Evolutionary conservation across 1,284 basidiomycete species (phyloP).

Genomic region (Cryptococcus amylolentus): DNA sequence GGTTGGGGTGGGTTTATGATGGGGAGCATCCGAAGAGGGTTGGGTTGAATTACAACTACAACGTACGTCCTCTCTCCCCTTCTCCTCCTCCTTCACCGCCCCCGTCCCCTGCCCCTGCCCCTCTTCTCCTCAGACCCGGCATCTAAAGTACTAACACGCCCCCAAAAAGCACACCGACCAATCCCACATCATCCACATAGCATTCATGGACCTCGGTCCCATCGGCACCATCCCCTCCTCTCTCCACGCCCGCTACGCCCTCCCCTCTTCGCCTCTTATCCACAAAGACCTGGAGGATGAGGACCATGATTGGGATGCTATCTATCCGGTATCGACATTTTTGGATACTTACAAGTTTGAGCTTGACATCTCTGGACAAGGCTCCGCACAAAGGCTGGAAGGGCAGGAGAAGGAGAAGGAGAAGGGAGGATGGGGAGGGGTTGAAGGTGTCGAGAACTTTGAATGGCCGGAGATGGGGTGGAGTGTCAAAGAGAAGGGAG

Average conservation of each 20-base stretch:
- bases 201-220: constrained; percentile 77
- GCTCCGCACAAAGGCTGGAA: too few relatives aligned
- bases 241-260: constrained; percentile 61
- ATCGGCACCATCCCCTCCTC: constrained; percentile 42
- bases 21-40: constrained; percentile 80
- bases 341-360: constrained; percentile 42
- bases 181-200: constrained; percentile 75
- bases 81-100: neutral
- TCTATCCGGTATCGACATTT: constrained; percentile 74
- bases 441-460: constrained; percentile 63
- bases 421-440: constrained; percentile 23
- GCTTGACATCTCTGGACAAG: constrained; percentile 2
- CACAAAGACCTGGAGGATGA: constrained; percentile 38
- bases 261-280: constrained; percentile 24
- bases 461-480: constrained; percentile 33
- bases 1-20: constrained; percentile 61
- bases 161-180: constrained; percentile 61
- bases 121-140: too few relatives aligned
- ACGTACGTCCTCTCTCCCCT: constrained; percentile 56
- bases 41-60: constrained; percentile 81
- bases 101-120: neutral
- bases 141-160: too few relatives aligned
- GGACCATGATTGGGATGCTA: constrained; percentile 69
- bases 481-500: constrained; percentile 43
- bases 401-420: constrained; percentile 49